Conservation (phyloP, 2,329 filamentous ascomycete genomes). For the Fusarium goolgardi region DNA sequence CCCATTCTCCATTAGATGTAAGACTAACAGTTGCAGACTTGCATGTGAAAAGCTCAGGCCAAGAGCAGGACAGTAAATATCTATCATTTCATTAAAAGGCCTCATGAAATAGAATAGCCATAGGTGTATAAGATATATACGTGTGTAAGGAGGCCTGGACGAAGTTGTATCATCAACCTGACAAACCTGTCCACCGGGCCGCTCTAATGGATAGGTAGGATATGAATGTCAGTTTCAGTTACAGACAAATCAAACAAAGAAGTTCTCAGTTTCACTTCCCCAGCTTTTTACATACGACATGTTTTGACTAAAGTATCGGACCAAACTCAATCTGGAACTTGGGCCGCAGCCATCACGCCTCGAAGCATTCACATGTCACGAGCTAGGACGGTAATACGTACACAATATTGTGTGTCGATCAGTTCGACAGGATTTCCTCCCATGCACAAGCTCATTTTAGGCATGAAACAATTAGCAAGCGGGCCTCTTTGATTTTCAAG, state of each 20-base stretch:
- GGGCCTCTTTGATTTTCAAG: conserved; percentile 10
- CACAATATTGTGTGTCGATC: conserved; percentile 24
- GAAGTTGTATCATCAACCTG: background rate
- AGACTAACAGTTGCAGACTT: conserved; percentile 7
- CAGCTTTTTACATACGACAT: conserved; percentile 33
- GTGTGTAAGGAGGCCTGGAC: background rate
- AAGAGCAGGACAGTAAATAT: background rate
- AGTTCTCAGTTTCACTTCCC: conserved; percentile 30
- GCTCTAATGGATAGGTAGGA: background rate
- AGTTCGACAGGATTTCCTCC: conserved; percentile 16
- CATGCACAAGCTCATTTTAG: conserved; percentile 26
- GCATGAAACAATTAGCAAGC: conserved; percentile 3
- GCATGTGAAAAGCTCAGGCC: conserved; percentile 32
- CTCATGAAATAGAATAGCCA: background rate
- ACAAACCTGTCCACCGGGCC: background rate
- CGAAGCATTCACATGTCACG: conserved; percentile 39
- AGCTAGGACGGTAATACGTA: conserved; percentile 11
- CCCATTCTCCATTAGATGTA: conserved; percentile 1
- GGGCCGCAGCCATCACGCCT: conserved; percentile 29
- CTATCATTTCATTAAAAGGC: background rate
- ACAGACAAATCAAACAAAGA: conserved; percentile 4
- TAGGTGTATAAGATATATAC: background rate
- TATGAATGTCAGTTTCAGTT: background rate
- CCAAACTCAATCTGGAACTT: conserved; percentile 41
- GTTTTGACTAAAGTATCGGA: conserved; percentile 18